phyloP scores from a whole-genome alignment of 495 filamentous ascomycete genomes.

The Xylaria palmicola region DNA sequence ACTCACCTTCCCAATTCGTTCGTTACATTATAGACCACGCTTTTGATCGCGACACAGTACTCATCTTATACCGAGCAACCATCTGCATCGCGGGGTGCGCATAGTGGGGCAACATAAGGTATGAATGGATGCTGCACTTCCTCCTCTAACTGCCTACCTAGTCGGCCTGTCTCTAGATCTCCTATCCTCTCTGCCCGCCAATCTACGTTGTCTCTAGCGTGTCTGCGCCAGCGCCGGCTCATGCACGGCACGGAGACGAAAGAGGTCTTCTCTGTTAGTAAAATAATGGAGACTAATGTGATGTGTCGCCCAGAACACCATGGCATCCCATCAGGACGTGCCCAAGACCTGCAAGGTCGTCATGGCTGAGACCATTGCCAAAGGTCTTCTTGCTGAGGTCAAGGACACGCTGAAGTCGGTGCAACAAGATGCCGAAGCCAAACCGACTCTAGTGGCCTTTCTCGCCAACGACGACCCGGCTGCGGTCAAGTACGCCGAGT shows the following conservation, averaged over 20 bases:
- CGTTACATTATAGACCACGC: neutral
- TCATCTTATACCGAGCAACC: neutral
- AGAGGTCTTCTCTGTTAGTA: neutral
- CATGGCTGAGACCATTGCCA: constrained; percentile 79
- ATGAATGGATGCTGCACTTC: too few relatives aligned
- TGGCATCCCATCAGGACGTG: constrained; percentile 41
- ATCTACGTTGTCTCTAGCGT: neutral
- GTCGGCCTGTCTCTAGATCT: too few relatives aligned
- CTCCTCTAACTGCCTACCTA: too few relatives aligned
- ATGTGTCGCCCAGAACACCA: constrained; percentile 17
- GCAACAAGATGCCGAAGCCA: constrained; percentile 42
- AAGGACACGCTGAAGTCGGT: constrained; percentile 66
- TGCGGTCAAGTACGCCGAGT: constrained; percentile 89
- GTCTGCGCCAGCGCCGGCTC: neutral
- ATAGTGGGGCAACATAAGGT: constrained; percentile 12
- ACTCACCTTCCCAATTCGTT: neutral
- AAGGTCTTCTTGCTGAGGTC: constrained; percentile 75
- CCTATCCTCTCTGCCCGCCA: too few relatives aligned
- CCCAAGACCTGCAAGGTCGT: constrained; percentile 85
- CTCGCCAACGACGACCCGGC: constrained; percentile 89
- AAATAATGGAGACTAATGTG: neutral
- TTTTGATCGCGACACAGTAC: neutral
- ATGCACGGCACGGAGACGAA: neutral
- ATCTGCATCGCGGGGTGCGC: neutral
- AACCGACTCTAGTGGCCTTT: constrained; percentile 84